Conservation (phyloP, 805 yeast genomes). For the Starmerella vitae region DNA sequence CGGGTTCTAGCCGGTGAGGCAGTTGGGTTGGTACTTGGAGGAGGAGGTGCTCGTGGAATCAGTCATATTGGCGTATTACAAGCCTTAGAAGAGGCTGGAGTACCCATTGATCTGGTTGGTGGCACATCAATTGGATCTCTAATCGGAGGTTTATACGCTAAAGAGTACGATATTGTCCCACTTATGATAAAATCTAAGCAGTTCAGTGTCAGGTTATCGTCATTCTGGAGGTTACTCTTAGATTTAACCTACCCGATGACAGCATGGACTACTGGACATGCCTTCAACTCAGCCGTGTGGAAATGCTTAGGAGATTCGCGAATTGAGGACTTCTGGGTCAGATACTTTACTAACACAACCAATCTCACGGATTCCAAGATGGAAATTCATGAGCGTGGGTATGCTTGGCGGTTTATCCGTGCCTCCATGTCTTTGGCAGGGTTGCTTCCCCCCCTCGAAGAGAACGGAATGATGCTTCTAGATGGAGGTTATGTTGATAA, state of each 20-base stretch:
- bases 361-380: conserved; percentile 87
- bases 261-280: conserved; percentile 93
- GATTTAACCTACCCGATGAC: conserved; percentile 91
- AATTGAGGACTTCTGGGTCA: conserved; percentile 93
- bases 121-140: conserved; percentile 96
- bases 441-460: conserved; percentile 68
- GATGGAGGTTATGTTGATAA: conserved; percentile 97
- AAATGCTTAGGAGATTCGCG: conserved; percentile 83
- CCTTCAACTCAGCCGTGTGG: conserved; percentile 95
- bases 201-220: conserved; percentile 68
- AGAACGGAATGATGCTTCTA: conserved; percentile 78
- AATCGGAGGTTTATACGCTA: conserved; percentile 89
- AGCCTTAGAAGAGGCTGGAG: conserved; percentile 81
- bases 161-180: conserved; percentile 81
- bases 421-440: conserved; percentile 98
- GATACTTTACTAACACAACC: conserved; percentile 79
- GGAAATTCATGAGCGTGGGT: conserved; percentile 87
- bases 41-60: conserved; percentile 95
- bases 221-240: conserved; percentile 69
- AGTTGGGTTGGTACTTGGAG: conserved; percentile 87
- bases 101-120: conserved; percentile 87
- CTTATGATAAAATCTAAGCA: conserved; percentile 81
- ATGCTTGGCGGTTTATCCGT: conserved; percentile 88
- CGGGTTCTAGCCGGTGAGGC: conserved; percentile 85
- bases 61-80: conserved; percentile 84